Evolutionary conservation across 441 rosid genomes (phyloP), one percentile per base, ranked within the genome.

Genomic region (Gossypium schwendimanii): DNA sequence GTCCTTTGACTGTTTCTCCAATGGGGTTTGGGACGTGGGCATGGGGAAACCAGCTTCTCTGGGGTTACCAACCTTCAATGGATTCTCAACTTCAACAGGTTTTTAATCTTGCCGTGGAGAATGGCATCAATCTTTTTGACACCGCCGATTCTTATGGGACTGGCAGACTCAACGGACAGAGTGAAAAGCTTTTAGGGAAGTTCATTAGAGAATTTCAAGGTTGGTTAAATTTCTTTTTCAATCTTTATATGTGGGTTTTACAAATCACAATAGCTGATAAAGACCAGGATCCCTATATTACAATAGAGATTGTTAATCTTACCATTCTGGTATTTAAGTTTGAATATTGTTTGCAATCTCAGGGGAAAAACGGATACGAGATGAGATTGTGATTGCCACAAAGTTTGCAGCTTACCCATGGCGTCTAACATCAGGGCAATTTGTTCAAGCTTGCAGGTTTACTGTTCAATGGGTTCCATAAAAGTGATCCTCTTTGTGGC

Each of bases 21-120:
- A 92, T 90, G 95, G 98, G 97, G 50, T 92, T 94, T 76, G 97
- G 98, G 47, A 94, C 97, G 14, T 94, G 97, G 98, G 98, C 98
- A 54, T 92, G 98, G 98, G 98, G 97, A 10, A 94, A 94, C 81
- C 97, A 90, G 81, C 86, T 94, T 65, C 88, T 94, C 18, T 94
- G 98, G 97, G 97, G 94, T 0, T 94, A 94, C 65, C 78, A 85
- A 47, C 83, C 89, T 68, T 87, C 95, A 21, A 92, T 92, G 96
- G 97, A 94, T 78, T 45, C 80, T 66, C 87, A 90, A 73, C 97
- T 94, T 74, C 97, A 89, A 68, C 81, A 82, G 57, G 86, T 83
- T 36, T 94, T 94, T 75, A 87, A 88, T 64, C 78, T 94, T 74
- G 95, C 94, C 64, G 86, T 89, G 24, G 76, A 87, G 44, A 91